These are phyloP conservation scores for Clarkia xantiana DNA, from an alignment of 345 rosid species.

Conservation along the genomic window DNA sequence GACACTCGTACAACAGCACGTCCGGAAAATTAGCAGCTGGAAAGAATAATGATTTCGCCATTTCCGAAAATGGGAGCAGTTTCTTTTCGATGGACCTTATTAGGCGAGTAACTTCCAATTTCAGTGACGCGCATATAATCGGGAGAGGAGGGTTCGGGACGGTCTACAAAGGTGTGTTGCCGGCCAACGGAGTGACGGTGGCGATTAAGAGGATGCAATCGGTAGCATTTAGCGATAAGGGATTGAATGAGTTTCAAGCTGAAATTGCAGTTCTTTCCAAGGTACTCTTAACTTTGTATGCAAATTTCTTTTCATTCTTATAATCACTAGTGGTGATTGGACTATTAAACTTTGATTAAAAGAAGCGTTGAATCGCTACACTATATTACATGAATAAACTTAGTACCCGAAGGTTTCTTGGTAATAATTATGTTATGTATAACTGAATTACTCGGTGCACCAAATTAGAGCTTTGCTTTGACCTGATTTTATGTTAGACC, in stretches of 20 bases:
- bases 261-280: conserved; percentile 76
- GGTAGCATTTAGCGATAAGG: conserved; percentile 38
- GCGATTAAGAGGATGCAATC: conserved; percentile 88
- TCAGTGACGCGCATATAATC: conserved; percentile 42
- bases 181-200: conserved; percentile 61
- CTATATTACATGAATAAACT: too few species aligned
- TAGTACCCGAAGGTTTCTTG: too few species aligned
- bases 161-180: conserved; percentile 59
- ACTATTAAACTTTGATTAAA: too few species aligned
- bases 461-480: too few species aligned
- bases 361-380: too few species aligned
- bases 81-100: conserved; percentile 54
- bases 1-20: conserved; percentile 19
- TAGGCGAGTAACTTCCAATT: conserved; percentile 53
- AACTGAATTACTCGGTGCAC: too few species aligned
- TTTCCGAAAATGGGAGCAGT: conserved; percentile 45
- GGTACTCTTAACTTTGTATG: too few species aligned
- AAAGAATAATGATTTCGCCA: conserved; percentile 27
- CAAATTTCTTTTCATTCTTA: too few species aligned
- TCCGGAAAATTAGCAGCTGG: conserved; percentile 20
- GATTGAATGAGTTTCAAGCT: conserved; percentile 69
- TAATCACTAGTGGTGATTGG: too few species aligned
- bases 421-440: too few species aligned
- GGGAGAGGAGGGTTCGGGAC: conserved; percentile 96
- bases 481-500: too few species aligned